Evolutionary conservation across 2,329 filamentous ascomycete species (phyloP), one percentile per base, ranked within the genome.

Genomic region (Pestalotiopsis sp.): DNA sequence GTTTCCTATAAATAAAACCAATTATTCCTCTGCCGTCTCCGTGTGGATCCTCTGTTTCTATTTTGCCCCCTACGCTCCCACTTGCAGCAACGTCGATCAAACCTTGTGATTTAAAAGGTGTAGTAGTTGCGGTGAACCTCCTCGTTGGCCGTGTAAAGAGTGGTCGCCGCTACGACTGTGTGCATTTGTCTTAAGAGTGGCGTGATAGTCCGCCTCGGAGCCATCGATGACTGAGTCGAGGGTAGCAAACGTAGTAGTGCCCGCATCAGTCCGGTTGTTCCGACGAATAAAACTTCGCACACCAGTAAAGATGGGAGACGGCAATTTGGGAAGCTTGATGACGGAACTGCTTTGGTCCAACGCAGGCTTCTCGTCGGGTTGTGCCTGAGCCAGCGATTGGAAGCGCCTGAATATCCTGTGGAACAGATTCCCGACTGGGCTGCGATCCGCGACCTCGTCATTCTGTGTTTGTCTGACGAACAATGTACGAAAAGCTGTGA

Each of bases 401-500:
- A 68, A 67, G 57, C 66, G 52, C 64, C 22, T 52, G 56, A 61
- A 58, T 55, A 67, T 0, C 38, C 63, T 30, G 30, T 65, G 39
- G n/a, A 67, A 39, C 39, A 69, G 30, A 61, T 64, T 65, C 59
- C 64, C 39, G 13, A 64, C 35, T 3, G 69, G 63, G 57, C 66
- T 70, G 39, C 35, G 39, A 35, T 66, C 17, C 13, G 38, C 39
- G 1, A 26, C 10, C 14, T 40, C 61, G 24, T 68, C 57, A 26
- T 59, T 68, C 20, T 66, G 1, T 1, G 39, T 44, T 44, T 44
- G 39, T 13, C 10, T 44, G 39, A 44, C 65, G 39, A 72, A 71
- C 20, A 72, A 67, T 3, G 71, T 72, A 30, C 71, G 71, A 26
- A 73, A 73, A 3, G 69, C 70, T 13, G 72, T 73, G 17, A 73